These are phyloP conservation scores for Floccularia luteovirens DNA, from an alignment of 768 basidiomycete genomes.

Conservation along the genomic window DNA sequence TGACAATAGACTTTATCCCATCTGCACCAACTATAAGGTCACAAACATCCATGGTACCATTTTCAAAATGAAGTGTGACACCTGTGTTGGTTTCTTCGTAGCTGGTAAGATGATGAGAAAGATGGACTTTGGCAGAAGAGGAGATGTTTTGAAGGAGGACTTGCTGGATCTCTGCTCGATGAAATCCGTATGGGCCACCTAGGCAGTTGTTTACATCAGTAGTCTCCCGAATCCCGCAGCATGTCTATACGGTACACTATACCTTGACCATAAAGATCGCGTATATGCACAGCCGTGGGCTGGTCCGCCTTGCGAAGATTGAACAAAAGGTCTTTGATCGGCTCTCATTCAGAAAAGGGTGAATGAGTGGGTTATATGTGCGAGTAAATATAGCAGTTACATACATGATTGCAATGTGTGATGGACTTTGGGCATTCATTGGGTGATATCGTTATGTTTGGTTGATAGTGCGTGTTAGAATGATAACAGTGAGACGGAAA, in stretches of 20 bases:
- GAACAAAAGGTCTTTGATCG: neutral
- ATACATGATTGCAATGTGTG: too few species aligned
- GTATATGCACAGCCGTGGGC: neutral
- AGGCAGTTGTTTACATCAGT: neutral
- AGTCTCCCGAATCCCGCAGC: too few species aligned
- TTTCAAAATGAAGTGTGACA: neutral
- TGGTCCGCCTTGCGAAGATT: neutral
- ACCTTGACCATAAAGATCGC: neutral
- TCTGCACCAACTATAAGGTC: slow-evolving; percentile 1
- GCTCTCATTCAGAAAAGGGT: too few species aligned
- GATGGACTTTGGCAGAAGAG: neutral
- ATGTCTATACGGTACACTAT: too few species aligned
- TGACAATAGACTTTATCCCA: neutral
- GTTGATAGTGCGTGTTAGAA: too few species aligned
- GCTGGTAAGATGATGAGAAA: neutral
- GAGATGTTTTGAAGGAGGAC: neutral
- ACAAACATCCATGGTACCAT: neutral
- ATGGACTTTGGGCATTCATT: too few species aligned
- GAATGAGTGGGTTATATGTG: too few species aligned
- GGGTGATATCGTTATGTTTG: too few species aligned
- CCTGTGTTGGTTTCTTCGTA: neutral
- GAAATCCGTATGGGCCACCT: neutral
- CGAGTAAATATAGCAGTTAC: too few species aligned
- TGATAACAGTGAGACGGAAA: too few species aligned
- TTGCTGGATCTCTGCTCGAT: neutral